Base-by-base conservation (phyloP, 495 filamentous ascomycete genomes). In the Trichoderma orchidacearum region DNA sequence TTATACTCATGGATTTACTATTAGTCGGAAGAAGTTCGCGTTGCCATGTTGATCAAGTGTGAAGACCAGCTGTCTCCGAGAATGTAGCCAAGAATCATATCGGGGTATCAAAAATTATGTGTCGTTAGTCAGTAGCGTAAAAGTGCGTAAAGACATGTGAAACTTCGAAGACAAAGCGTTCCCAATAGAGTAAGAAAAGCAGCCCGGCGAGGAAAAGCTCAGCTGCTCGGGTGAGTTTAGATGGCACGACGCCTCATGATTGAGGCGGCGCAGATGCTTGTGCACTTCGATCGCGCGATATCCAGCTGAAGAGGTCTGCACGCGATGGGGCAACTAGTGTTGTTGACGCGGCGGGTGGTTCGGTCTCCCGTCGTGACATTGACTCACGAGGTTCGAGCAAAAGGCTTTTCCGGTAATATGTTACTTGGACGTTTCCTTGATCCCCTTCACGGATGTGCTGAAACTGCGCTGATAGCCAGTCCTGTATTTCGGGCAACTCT, bases 391-490 rank as follows among this genome's bases (percentile, higher is more conserved):
- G 93, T 62, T 98, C 93, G 17, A 97, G 83, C 7, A 93, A 67
- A 32, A 96, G 72, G 29, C 89, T 95, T 58, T 93, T 89, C 55
- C 94, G 84, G 66, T 90, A 85, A 66, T 91, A 90, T 62, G 86
- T 82, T 31, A 79, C 80, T 66, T 93, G 88, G 3, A 90, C 80
- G 60, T 87, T 90, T 59, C 80, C 54, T 62, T 90, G 82, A 59
- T 93, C 89, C 30, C 80, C 82, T 25, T 84, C 84, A 7, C 87
- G 86, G 18, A 96, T 87, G 17, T 88, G 83, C 3, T 86, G 75
- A 60, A 97, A 80, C 68, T 97, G 85, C 13, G 81, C 77, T 61
- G 92, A 81, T 68, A 99, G 84, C 93, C 91, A 97, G 36, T 91
- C 84, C 68, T 97, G 92, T 63, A 99, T 76, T 61, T 97, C 94